Percentiles rank a stretch among this genome's conserved stretches.
Conservation (phyloP, 495 filamentous ascomycete species). For the Jackrogersella multiformis region DNA sequence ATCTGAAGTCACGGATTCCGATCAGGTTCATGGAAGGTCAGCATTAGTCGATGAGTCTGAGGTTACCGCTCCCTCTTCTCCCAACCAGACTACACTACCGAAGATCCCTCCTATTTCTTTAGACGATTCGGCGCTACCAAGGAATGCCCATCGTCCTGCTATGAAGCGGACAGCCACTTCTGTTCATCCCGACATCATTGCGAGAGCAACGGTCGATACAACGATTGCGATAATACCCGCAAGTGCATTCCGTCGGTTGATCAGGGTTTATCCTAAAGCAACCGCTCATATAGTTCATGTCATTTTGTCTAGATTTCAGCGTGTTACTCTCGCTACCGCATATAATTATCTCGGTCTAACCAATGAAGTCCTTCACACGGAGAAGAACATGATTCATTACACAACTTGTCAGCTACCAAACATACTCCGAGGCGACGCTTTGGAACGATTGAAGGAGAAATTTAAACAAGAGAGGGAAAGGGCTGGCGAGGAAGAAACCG, state of each 20-base stretch:
- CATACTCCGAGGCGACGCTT: slow-evolving; percentile 82
- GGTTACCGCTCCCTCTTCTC: slow-evolving; percentile 27
- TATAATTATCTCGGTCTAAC: slow-evolving; percentile 93
- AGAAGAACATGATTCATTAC: slow-evolving; percentile 90
- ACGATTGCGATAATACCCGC: slow-evolving; percentile 98
- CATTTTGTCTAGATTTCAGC: slow-evolving; percentile 90
- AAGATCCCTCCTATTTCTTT: slow-evolving; percentile 79
- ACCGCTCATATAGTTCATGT: slow-evolving; percentile 98
- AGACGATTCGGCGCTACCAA: slow-evolving; percentile 58
- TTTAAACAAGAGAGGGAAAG: slow-evolving; percentile 88
- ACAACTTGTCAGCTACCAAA: slow-evolving; percentile 93
- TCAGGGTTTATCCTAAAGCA: slow-evolving; percentile 93
- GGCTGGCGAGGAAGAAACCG: slow-evolving; percentile 80
- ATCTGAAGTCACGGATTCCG: slow-evolving; percentile 11
- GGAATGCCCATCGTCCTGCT: slow-evolving; percentile 13
- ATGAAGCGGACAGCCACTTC: slow-evolving; percentile 67
- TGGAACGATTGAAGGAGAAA: slow-evolving; percentile 91
- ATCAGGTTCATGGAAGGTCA: not conserved
- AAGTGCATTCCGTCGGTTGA: slow-evolving; percentile 91
- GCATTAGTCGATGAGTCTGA: slow-evolving; percentile 29
- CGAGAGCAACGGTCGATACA: slow-evolving; percentile 94
- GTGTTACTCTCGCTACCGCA: slow-evolving; percentile 92
- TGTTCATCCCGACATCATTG: slow-evolving; percentile 95
- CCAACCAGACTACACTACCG: slow-evolving; percentile 40
- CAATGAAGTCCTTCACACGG: slow-evolving; percentile 88